Percentiles rank a stretch among this genome's conserved stretches.
Evolutionary conservation across 169 alveolate species (phyloP).

Genomic region (Perkinsus marinus): DNA sequence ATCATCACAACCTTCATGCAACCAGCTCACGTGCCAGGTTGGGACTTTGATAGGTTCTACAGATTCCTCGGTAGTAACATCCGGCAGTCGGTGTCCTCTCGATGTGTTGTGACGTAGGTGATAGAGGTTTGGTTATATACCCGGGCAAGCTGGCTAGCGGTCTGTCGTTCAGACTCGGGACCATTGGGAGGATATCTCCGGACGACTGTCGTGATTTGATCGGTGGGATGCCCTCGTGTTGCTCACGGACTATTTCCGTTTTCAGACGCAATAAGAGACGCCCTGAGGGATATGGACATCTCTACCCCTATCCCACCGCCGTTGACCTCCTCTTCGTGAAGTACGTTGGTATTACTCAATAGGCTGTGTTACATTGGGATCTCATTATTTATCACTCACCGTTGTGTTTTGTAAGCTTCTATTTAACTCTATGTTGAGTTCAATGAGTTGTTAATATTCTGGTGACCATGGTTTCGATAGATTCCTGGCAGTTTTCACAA

Average conservation of each 20-base stretch:
- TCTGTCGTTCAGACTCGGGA: conserved; percentile 43
- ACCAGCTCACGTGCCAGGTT: conserved; percentile 29
- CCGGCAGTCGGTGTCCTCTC: no score
- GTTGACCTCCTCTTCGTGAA: no score
- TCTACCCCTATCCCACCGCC: background rate
- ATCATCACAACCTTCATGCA: conserved; percentile 31
- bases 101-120: conserved; percentile 13
- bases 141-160: conserved; percentile 46
- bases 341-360: no score
- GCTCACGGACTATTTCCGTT: background rate
- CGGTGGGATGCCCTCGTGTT: background rate
- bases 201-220: conserved; percentile 12
- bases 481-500: no score
- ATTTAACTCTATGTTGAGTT: no score
- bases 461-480: no score
- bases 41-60: conserved; percentile 11
- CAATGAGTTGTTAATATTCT: no score
- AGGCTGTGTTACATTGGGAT: no score
- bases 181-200: conserved; percentile 34
- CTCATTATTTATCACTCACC: no score
- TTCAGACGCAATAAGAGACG: background rate
- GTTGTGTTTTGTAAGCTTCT: no score
- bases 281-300: background rate
- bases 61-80: background rate
- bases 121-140: conserved; percentile 30